These are phyloP conservation scores for Cordyceps militaris DNA, from an alignment of 2,329 filamentous ascomycete genomes.

Conservation along the genomic window DNA sequence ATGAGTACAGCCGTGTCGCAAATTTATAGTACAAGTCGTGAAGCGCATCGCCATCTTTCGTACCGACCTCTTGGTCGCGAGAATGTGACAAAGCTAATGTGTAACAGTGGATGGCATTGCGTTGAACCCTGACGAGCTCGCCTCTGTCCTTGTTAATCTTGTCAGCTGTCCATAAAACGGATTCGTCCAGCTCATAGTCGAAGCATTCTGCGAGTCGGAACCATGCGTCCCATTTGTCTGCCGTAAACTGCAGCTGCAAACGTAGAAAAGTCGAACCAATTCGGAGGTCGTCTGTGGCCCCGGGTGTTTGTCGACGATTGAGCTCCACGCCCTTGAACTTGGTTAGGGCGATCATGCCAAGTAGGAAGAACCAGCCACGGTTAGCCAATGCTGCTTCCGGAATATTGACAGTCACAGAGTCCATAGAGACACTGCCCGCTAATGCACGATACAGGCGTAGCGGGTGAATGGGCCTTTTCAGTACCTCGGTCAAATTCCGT, in stretches of 20 bases:
- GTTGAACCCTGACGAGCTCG: conserved; percentile 69
- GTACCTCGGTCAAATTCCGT: conserved; percentile 70
- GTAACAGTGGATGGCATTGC: conserved; percentile 77
- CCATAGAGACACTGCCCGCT: conserved; percentile 66
- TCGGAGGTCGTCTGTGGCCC: conserved; percentile 76
- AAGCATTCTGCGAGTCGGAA: conserved; percentile 81
- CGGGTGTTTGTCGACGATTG: conserved; percentile 69
- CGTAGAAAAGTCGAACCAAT: conserved; percentile 73
- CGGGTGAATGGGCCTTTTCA: conserved; percentile 80
- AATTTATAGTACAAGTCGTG: conserved; percentile 55
- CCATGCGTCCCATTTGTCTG: conserved; percentile 84
- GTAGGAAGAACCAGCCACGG: conserved; percentile 86
- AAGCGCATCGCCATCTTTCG: conserved; percentile 44
- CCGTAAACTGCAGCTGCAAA: conserved; percentile 75
- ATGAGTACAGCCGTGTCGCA: conserved; percentile 55
- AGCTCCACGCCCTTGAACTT: conserved; percentile 68
- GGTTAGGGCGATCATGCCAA: conserved; percentile 80
- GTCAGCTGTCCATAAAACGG: conserved; percentile 80
- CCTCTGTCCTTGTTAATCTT: conserved; percentile 79
- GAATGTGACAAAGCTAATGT: conserved; percentile 53
- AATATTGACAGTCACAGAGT: conserved; percentile 61
- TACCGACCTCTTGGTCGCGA: conserved; percentile 35
- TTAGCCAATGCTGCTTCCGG: conserved; percentile 66
- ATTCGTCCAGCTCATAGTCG: conserved; percentile 81
- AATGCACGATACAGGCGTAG: conserved; percentile 73